Conservation (phyloP, 805 yeast genomes). For the Starmerella vaccinii region DNA sequence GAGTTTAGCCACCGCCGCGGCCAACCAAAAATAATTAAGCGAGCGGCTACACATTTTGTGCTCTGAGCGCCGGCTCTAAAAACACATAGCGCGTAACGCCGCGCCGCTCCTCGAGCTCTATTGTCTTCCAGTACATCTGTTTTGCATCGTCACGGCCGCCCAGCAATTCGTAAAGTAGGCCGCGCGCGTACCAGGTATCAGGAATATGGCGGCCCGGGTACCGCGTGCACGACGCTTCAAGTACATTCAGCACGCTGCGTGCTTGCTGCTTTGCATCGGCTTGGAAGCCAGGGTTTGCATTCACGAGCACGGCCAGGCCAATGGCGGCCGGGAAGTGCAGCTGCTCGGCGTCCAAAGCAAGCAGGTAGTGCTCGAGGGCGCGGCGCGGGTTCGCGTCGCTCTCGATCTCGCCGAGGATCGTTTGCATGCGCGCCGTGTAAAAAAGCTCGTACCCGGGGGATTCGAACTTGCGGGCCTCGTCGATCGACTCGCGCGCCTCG, state of each 20-base stretch:
- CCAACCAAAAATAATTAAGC: no score
- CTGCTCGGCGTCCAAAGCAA: constrained; percentile 21
- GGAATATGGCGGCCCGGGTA: constrained; percentile 38
- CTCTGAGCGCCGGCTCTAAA: not conserved
- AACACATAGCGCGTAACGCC: constrained; percentile 18
- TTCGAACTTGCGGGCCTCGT: constrained; percentile 54
- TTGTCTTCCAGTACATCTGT: constrained; percentile 42
- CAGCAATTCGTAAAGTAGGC: constrained; percentile 49
- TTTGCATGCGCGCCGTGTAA: constrained; percentile 7
- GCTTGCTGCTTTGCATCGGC: constrained; percentile 1
- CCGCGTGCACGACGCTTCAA: constrained; percentile 21
- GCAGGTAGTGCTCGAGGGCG: constrained; percentile 16
- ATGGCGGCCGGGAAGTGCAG: constrained; percentile 19
- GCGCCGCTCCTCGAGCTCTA: constrained; percentile 21
- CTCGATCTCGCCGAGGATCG: constrained; percentile 12
- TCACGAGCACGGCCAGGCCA: constrained; percentile 17
- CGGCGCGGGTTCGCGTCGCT: constrained; percentile 6
- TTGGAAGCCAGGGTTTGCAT: not conserved
- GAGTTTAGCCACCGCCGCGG: no score
- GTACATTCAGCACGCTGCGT: constrained; percentile 10
- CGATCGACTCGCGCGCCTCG: constrained; percentile 62
- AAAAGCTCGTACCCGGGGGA: constrained; percentile 36
- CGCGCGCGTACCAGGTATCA: constrained; percentile 64
- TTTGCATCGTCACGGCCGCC: constrained; percentile 44
- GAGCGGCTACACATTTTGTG: not conserved